Evolutionary conservation across 768 basidiomycete species (phyloP), one percentile per base, ranked within the genome.

Genomic region (Naganishia vaughanmartiniae): DNA sequence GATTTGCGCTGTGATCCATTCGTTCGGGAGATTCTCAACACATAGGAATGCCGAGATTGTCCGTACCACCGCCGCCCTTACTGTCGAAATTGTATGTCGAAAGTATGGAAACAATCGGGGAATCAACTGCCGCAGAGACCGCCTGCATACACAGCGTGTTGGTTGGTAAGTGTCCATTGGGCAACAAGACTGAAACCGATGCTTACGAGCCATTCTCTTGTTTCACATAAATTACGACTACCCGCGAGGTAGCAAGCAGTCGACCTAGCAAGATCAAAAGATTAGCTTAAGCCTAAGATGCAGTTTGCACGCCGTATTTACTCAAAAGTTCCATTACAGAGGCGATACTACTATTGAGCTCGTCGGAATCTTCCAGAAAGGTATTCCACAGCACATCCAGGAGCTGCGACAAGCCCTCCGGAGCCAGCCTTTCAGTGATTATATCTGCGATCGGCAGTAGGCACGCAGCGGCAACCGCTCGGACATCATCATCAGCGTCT

Each of bases 301-400:
- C 45, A 19, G 30, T 24, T 17, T 21, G 21, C 4, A 34, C 24
- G 31, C 6, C 19, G 17, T 11, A 74, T 83, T 70, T 73, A 93
- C 93, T 91, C n/a, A 99, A 83, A 1, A 99, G 84, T 78, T 96
- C 93, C 96, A 99, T 98, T 30, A 98, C 93, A 12, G 91, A 89
- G 48, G 93, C 93, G 46, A 96, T 92, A 70, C 94, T 97, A 65
- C 93, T 97, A 73, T 93, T 92, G 2, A 99, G 82, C 75, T 99
- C 96, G 79, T 99, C 96, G 78, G 93, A 94, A 87, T 95, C 92
- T 75, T 92, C 90, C 30, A 86, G 87, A 45, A 99, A 82, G 76
- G 94, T 97, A 71, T 85, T 86, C 93, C 95, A 97, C 9, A 99
- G 83, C 2, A 96, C 91, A 10, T 88, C 84, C 65, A 98, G 84